Evolutionary conservation across 495 filamentous ascomycete species (phyloP), one percentile per base, ranked within the genome.

Genomic region (Neurospora sp.): DNA sequence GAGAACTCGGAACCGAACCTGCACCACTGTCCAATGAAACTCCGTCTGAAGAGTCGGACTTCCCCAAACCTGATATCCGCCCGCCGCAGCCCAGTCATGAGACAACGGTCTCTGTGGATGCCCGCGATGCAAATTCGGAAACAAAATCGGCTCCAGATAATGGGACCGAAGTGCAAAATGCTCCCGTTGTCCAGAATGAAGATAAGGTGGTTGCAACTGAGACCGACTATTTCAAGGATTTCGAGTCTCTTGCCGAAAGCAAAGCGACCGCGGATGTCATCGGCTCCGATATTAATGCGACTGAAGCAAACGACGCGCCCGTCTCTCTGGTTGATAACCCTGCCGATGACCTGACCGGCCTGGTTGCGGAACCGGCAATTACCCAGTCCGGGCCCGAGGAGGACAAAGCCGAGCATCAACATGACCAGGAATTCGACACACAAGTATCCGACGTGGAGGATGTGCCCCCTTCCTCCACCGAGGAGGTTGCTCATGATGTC

Each of bases 1-100:
- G 23, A 70, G 31, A 62, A 5, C 73, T 80, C 76, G 78, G 77
- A 39, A 72, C 76, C 79, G 79, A 80, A 40, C 14, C 8, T 20
- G 27, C 8, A 39, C 31, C 66, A 42, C 54, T 27, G 27, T 37
- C 78, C 71, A 72, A 76, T 54, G 54, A 39, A 18, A 72, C 60
- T 41, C 38, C 11, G 7, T 12, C 60, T 39, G 38, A 27, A 42
- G 16, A 14, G 40, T 69, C 79, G 76, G 77, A 80, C 76, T 76
- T 75, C 76, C 73, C 75, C 76, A 75, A 73, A 60, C 3, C 44
- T 41, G 70, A 75, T 69, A 41, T 77, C 79, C 78, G 73, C 70
- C 12, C 18, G 27, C 42, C 73, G 72, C 72, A 39, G 38, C 44
- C 74, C 73, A 74, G 27, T 39, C 8, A 74, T 42, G 37, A 41